These are phyloP conservation scores for Knoxia roxburghii DNA, from an alignment of 257 asterid species.

Conservation along the genomic window DNA sequence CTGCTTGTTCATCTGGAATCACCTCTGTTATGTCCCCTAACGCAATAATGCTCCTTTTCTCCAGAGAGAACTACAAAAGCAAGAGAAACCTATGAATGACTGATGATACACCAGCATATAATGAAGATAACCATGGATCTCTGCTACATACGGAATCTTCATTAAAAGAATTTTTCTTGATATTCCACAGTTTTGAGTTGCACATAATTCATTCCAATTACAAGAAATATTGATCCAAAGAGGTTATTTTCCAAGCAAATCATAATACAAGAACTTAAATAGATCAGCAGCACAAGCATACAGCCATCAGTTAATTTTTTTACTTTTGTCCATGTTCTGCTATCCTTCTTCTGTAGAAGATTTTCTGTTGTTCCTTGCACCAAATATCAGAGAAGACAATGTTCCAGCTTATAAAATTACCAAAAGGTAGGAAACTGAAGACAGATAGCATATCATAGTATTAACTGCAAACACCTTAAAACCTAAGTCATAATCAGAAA, in stretches of 20 bases:
- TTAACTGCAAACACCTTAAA: background rate
- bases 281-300: background rate
- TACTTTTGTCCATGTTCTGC: background rate
- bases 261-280: background rate
- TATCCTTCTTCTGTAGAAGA: background rate
- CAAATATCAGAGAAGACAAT: background rate
- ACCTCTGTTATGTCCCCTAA: conserved; percentile 84
- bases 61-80: conserved; percentile 69
- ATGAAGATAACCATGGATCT: conserved; percentile 9
- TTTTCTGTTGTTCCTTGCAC: background rate
- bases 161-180: background rate
- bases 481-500: background rate
- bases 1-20: conserved; percentile 89
- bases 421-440: background rate
- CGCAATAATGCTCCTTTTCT: conserved; percentile 91
- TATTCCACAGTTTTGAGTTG: background rate
- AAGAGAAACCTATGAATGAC: background rate
- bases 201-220: background rate
- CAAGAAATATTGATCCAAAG: background rate
- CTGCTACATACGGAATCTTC: background rate
- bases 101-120: conserved; percentile 4
- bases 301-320: background rate
- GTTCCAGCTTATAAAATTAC: background rate
- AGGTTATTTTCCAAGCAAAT: background rate
- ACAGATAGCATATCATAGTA: background rate